Evolutionary conservation across 1,284 basidiomycete species (phyloP), one percentile per base, ranked within the genome.

Genomic region (Puccinia hordei): DNA sequence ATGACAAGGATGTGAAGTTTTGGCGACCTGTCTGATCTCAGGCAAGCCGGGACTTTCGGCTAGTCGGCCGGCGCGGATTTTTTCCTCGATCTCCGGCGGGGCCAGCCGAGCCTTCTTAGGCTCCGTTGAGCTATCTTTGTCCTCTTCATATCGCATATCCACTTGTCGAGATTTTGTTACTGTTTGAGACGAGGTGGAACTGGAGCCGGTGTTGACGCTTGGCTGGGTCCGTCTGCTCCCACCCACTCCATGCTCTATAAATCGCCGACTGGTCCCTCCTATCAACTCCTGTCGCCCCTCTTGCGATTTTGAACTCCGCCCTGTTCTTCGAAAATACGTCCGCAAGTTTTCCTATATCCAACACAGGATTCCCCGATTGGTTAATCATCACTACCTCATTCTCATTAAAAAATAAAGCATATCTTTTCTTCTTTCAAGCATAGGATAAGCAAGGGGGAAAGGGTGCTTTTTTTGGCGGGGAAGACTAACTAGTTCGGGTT

Each of bases 1-100:
- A 41, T 63, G 30, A 63, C 12, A 30, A 38, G 61, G 61, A 63
- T 69, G 66, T 13, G 35, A 51, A 22, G 41, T 69, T 49, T 69
- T 69, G 17, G 27, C n/a, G 10, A 69, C 41, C 30, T 69, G 41
- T 51, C 66, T 46, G 41, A 69, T 69, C 17, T 69, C n/a, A 1
- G 66, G 44, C n/a, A 69, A 49, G 12, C 2, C 13, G n/a, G 35
- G 41, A n/a, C 49, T 9, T 1, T 69, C 38, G 3, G 41, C 66
- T 12, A 22, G 66, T 27, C 19, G 41, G 2, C n/a, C 19, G 35
- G 35, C n/a, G 41, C 41, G 38, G 35, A 66, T 66, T 19, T 66
- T 66, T 2, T 66, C 10, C 38, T 66, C 63, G 63, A 41, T 66
- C 24, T 66, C 63, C 3, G 63, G 24, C 10, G 35, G 12, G 63